Base-by-base conservation (phyloP, 1,284 basidiomycete species). In the Apiotrichum siamense region DNA sequence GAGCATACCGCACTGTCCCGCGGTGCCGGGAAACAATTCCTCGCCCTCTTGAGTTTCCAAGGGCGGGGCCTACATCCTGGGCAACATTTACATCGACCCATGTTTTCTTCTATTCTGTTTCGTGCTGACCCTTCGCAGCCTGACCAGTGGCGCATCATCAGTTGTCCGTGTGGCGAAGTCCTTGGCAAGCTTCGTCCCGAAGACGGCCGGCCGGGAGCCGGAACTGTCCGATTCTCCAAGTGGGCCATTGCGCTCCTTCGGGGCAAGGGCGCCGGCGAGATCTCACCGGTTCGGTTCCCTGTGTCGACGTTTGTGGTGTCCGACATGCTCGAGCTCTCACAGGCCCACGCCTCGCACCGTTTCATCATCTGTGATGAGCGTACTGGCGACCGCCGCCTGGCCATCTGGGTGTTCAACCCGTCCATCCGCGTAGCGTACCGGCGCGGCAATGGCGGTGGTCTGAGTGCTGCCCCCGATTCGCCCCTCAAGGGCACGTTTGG, bases 361-460 rank as follows among this genome's bases (percentile, higher is more conserved):
- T 93, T 94, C 64, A 79, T 90, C 40, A 76, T 94, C 38, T 76
- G 82, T 10, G 90, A 93, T 55, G 88, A 89, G 60, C 86, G 88
- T 63, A 82, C 84, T 20, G 85, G 88, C 55, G 79, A 78, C 29
- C 82, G 85, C 7, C 77, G 86, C 43, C 78, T 93, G n/a, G 75
- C 91, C 54, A 86, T 90, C 51, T 93, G 90, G 90, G 69, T 93
- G 20, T 93, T 94, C 80, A 93, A 91, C 69, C 88, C 89, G 0
- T 83, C 78, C 53, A 82, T 93, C 59, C 81, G 81, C 12, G 72
- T 93, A 25, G 80, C 87, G 1, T 92, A 90, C 66, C 55, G 61
- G 20, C 44, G 52, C 25, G 45, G 38, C 39, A 41, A 32, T 40
- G 26, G 12, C 10, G 36, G n/a, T 17, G 17, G 5, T 26, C 21